Percentiles rank a stretch among this genome's conserved stretches.
Conservation (phyloP, 139 green algal species). For the Tetratostichococcus sp. region DNA sequence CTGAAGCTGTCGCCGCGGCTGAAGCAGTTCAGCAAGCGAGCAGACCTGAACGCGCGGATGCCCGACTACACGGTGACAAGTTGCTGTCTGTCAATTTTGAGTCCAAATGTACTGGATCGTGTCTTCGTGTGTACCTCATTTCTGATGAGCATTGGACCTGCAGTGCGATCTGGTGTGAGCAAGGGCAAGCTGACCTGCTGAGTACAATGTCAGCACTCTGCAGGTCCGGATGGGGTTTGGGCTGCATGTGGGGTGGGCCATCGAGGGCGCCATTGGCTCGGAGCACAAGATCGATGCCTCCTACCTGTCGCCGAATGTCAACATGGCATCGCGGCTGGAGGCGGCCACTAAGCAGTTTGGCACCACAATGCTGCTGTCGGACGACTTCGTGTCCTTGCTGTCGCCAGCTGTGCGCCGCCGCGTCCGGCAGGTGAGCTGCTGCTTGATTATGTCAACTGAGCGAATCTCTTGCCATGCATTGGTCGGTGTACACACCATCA, state of each 20-base stretch:
- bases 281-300: constrained; percentile 95
- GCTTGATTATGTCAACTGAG: too few relatives aligned
- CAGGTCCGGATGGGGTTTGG: constrained; percentile 88
- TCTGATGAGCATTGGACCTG: too few relatives aligned
- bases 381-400: constrained; percentile 69
- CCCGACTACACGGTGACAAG: constrained; percentile 53
- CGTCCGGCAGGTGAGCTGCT: constrained; percentile 36
- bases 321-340: constrained; percentile 93
- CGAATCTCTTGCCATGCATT: too few relatives aligned
- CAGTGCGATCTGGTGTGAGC: too few relatives aligned
- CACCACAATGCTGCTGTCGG: constrained; percentile 71
- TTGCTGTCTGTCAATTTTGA: too few relatives aligned
- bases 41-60: constrained; percentile 73
- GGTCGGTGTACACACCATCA: too few relatives aligned
- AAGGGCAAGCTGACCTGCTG: too few relatives aligned
- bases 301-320: constrained; percentile 96
- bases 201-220: constrained; percentile 7
- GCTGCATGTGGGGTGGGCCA: constrained; percentile 92
- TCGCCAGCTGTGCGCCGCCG: constrained; percentile 23
- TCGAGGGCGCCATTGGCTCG: constrained; percentile 92
- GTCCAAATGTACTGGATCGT: too few relatives aligned
- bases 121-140: too few relatives aligned
- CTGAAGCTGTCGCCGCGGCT: constrained; percentile 63
- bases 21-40: constrained; percentile 28
- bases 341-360: constrained; percentile 95